Evolutionary conservation across 306 rosid species (phyloP).

Genomic region (Prunus persica): DNA sequence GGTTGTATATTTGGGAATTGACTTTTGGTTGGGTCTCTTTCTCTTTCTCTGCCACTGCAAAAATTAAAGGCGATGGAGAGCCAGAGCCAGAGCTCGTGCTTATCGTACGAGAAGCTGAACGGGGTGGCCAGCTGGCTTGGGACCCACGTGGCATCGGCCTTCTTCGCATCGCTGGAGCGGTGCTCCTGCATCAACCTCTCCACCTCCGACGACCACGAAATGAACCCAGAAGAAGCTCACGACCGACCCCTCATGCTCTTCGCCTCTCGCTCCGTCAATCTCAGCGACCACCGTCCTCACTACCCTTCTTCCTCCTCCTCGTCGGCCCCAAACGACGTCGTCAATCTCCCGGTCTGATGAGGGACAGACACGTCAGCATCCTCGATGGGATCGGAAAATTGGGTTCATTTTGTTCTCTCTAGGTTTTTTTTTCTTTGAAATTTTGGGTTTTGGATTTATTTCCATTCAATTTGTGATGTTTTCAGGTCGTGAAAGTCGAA

Average conservation of each 20-base stretch:
- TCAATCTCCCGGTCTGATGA: slow-evolving; percentile 43
- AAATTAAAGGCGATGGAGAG: not conserved
- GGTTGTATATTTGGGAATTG: not conserved
- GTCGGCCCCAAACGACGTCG: slow-evolving; percentile 33
- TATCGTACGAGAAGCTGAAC: slow-evolving; percentile 42
- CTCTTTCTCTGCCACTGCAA: not conserved
- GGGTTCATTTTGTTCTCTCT: not conserved
- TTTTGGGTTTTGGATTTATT: not conserved
- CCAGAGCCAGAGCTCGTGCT: slow-evolving; percentile 26
- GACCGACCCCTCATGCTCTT: slow-evolving; percentile 51
- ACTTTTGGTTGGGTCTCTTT: not conserved
- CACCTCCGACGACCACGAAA: slow-evolving; percentile 45
- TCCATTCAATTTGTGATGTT: not conserved
- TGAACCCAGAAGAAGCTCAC: slow-evolving; percentile 35
- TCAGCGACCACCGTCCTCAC: slow-evolving; percentile 27
- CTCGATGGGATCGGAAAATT: not conserved
- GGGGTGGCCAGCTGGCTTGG: slow-evolving; percentile 37
- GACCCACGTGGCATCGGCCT: slow-evolving; percentile 46
- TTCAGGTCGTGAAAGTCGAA: not conserved
- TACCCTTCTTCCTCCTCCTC: not conserved
- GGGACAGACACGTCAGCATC: not conserved
- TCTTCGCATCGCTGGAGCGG: slow-evolving; percentile 43
- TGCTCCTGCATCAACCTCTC: slow-evolving; percentile 53
- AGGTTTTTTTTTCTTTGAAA: not conserved
- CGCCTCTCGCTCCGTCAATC: slow-evolving; percentile 34